phyloP scores from a whole-genome alignment of 495 filamentous ascomycete genomes.

The Aspergillus cristatus region DNA sequence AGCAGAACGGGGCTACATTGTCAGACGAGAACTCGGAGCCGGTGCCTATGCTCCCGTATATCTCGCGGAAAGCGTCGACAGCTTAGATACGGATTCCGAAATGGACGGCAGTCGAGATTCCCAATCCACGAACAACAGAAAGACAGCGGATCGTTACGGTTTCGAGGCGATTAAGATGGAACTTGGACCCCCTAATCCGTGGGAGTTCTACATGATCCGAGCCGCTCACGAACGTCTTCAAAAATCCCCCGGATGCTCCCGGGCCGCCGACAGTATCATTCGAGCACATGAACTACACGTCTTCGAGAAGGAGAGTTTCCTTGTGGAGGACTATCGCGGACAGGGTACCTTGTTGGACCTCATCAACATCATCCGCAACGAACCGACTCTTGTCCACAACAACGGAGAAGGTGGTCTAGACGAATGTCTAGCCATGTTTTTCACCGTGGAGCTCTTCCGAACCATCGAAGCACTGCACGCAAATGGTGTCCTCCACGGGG shows the following conservation, averaged over 20 bases:
- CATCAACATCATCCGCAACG: conserved; percentile 73
- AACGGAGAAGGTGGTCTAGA: conserved; percentile 61
- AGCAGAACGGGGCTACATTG: conserved; percentile 51
- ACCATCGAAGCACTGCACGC: conserved; percentile 81
- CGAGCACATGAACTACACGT: conserved; percentile 80
- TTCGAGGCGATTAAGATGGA: conserved; percentile 93
- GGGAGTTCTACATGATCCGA: conserved; percentile 97
- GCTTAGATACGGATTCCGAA: conserved; percentile 43
- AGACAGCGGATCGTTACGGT: conserved; percentile 29
- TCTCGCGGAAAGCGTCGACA: conserved; percentile 64
- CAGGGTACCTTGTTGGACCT: conserved; percentile 91
- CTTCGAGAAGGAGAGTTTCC: conserved; percentile 74
- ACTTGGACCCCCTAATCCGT: conserved; percentile 65
- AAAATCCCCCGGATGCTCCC: conserved; percentile 25
- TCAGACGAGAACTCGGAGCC: conserved; percentile 82
- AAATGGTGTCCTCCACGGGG: conserved; percentile 77
- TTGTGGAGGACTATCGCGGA: conserved; percentile 77
- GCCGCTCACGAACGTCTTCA: conserved; percentile 66
- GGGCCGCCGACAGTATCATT: conserved; percentile 66
- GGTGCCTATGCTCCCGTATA: conserved; percentile 95
- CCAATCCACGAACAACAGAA: conserved; percentile 5
- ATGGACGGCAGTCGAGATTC: conserved; percentile 18
- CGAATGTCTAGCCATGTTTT: conserved; percentile 87
- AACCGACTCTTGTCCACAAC: conserved; percentile 38
- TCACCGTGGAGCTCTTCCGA: conserved; percentile 81